Evolutionary conservation across 2,329 filamentous ascomycete species (phyloP), one percentile per base, ranked within the genome.

Genomic region (Hymenoscyphus linearis): DNA sequence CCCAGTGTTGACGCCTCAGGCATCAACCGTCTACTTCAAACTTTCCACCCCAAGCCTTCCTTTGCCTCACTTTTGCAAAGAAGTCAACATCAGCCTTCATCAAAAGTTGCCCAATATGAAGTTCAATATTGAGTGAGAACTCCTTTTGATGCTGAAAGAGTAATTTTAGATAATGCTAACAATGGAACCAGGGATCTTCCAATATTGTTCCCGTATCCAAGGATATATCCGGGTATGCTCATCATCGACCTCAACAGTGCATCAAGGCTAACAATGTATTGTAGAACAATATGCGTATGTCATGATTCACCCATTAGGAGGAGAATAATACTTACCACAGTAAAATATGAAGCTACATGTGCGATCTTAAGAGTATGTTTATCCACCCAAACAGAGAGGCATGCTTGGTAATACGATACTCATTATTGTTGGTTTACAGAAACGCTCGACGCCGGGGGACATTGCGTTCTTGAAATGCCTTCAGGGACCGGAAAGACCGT

Each of bases 401-500:
- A 25, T 26, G 18, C n/a, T 26, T 65, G 61, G 65, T 69, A 26
- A 69, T 53, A 9, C 22, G 55, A n/a, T 16, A 7, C 31, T 36
- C 31, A 7, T 26, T 37, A 25, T 35, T 37, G 25, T 35, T 56
- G 35, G 14, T 27, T 26, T 26, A 36, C 37, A 79, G 77, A 80
- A 75, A 98, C 95, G 22, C 87, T 99, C 71, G 95, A 99, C 81
- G 89, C 88, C 22, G 91, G 91, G 58, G 96, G 95, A 64, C 92
- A 99, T 77, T 97, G 93, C 75, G 93, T 99, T 25, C 79, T 99
- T 69, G 95, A 99, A 78, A 99, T 99, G 95, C 95, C 95, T 76
- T 99, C 95, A 62, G 95, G 95, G 52, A 99, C 95, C 26, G 95
- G 95, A 64, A 99, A 99, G 80, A 99, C 95, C 0, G 90, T 99